Percentiles rank a stretch among this genome's conserved stretches.
Evolutionary conservation across 169 alveolate genomes (phyloP).

Genomic region (Eimeria brunetti): DNA sequence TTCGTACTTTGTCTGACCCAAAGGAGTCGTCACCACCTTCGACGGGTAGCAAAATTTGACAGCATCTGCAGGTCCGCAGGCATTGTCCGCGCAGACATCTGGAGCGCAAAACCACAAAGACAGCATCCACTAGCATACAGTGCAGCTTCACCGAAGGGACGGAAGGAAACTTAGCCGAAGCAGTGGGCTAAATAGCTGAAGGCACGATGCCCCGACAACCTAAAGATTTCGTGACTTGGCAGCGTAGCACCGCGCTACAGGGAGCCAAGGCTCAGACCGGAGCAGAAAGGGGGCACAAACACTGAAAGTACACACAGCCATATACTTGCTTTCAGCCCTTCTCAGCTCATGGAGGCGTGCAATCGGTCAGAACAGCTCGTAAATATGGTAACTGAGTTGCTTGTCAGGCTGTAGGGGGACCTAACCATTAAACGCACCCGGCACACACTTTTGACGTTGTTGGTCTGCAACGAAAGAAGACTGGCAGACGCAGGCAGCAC

Average conservation of each 20-base stretch:
- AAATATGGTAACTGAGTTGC: background rate
- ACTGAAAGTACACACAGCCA: background rate
- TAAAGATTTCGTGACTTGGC: background rate
- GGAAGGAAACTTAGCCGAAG: background rate
- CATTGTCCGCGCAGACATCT: constrained; percentile 38
- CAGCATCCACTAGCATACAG: constrained; percentile 1
- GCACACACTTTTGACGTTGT: constrained; percentile 30
- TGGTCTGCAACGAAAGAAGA: constrained; percentile 55
- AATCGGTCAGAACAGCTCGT: background rate
- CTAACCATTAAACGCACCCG: background rate
- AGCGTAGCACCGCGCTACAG: background rate
- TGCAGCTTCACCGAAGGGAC: constrained; percentile 28
- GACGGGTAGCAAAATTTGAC: constrained; percentile 71
- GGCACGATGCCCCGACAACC: background rate
- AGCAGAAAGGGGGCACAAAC: background rate
- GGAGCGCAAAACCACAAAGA: background rate
- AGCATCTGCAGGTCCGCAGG: constrained; percentile 67
- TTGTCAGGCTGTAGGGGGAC: background rate
- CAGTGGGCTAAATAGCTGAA: background rate
- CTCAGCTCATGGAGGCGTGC: background rate
- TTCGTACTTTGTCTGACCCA: constrained; percentile 24
- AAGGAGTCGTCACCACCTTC: constrained; percentile 37
- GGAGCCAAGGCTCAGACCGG: background rate
- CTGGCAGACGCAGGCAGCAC: constrained; percentile 67
- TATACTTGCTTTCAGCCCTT: background rate